phyloP scores from a whole-genome alignment of 352 stramenopile species.

The Phytopythium boreale region DNA sequence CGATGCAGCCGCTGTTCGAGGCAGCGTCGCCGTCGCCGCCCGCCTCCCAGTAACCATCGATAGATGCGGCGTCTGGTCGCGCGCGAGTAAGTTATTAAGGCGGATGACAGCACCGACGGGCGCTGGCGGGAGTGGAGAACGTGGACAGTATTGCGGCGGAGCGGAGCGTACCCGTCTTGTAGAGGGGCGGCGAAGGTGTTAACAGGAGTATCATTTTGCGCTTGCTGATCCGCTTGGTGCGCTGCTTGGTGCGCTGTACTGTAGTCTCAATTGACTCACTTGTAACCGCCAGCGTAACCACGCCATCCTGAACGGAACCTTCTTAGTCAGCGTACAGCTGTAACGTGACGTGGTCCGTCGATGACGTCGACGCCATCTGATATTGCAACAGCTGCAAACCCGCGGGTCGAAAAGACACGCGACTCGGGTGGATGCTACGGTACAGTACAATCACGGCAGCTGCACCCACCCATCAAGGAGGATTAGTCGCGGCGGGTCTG shows the following conservation, averaged over 20 bases:
- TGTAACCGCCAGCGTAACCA: neutral
- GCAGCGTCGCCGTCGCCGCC: neutral
- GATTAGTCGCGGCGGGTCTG: too few relatives aligned
- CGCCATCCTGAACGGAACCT: too few relatives aligned
- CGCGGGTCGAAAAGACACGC: neutral
- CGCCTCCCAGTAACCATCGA: neutral
- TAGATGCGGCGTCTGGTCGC: neutral
- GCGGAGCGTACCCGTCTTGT: neutral
- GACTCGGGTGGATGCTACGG: neutral
- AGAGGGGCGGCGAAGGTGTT: neutral
- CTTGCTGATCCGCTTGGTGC: neutral
- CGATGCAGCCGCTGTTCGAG: conserved; percentile 8
- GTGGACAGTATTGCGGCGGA: too few relatives aligned
- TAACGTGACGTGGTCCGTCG: neutral
- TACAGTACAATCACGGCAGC: too few relatives aligned
- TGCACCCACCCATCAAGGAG: neutral
- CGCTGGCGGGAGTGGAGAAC: neutral
- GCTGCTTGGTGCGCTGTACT: neutral
- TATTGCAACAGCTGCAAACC: neutral
- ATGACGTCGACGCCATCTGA: neutral
- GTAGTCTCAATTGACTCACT: neutral
- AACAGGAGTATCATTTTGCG: neutral
- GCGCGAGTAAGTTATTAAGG: conserved; percentile 2
- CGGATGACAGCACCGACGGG: neutral
- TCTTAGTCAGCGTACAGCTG: too few relatives aligned